phyloP scores from a whole-genome alignment of 192 early-diverging fungal genomes.

The Backusella circina region DNA sequence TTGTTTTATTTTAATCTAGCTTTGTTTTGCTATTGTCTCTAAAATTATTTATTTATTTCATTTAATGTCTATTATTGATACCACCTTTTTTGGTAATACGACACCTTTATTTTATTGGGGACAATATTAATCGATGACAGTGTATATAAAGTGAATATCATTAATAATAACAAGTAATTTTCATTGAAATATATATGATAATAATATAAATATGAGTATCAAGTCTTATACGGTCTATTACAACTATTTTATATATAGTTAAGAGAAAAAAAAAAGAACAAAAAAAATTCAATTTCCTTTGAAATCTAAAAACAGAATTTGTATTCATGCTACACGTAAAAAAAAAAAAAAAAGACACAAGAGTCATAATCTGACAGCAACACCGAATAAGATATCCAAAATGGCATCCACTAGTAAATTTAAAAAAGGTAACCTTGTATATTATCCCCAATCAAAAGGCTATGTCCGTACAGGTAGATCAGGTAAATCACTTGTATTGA shows the following conservation, averaged over 20 bases:
- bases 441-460: constrained; percentile 19
- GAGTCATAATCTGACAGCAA: not conserved
- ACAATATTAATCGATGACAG: not conserved
- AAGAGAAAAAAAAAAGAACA: not conserved
- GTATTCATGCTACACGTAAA: not conserved
- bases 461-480: constrained; percentile 25
- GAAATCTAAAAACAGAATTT: not conserved
- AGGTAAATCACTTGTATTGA: constrained; percentile 24
- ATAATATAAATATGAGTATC: not conserved
- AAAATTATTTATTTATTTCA: not conserved
- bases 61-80: not conserved
- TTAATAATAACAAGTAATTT: not conserved
- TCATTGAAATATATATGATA: not conserved
- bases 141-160: not conserved
- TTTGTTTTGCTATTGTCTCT: not conserved
- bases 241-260: not conserved
- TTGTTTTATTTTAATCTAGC: not conserved
- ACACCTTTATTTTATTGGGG: not conserved
- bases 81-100: not conserved
- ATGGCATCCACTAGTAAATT: not conserved
- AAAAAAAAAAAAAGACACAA: not conserved
- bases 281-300: not conserved
- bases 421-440: constrained; percentile 24
- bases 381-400: not conserved
- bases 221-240: not conserved